Evolutionary conservation across 2,329 filamentous ascomycete genomes (phyloP).

Genomic region (Alternaria viburni): DNA sequence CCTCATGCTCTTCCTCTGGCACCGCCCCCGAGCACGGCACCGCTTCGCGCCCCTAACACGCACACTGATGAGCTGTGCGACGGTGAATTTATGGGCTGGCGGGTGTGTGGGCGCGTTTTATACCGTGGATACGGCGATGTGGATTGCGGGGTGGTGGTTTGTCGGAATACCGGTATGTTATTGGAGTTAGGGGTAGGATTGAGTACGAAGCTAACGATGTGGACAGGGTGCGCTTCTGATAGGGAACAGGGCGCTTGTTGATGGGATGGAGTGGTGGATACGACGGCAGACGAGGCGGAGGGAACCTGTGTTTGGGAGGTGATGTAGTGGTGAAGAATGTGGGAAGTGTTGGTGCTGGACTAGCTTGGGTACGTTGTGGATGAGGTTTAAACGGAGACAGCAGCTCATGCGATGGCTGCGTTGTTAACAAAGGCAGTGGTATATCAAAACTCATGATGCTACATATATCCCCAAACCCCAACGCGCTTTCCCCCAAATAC

Average conservation of each 20-base stretch:
- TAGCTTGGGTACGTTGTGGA: background rate
- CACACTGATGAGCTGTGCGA: background rate
- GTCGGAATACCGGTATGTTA: conserved; percentile 1
- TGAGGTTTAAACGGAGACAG: background rate
- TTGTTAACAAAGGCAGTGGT: background rate
- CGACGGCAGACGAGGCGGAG: background rate
- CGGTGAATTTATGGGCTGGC: background rate
- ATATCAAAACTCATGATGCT: background rate
- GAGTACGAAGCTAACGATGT: background rate
- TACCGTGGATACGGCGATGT: background rate
- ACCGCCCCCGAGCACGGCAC: background rate
- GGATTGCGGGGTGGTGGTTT: conserved; percentile 6
- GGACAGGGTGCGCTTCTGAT: background rate
- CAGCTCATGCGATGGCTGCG: background rate
- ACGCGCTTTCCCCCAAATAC: background rate
- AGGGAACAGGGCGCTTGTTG: background rate
- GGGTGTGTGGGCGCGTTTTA: background rate
- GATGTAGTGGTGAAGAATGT: background rate
- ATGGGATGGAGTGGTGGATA: background rate
- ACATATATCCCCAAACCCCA: background rate
- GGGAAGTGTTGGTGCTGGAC: background rate
- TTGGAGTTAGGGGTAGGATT: background rate
- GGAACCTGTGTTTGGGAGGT: background rate
- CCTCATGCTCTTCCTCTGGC: background rate
- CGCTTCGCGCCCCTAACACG: background rate